phyloP scores from a whole-genome alignment of 495 filamentous ascomycete species.

The Geopyxis carbonaria region DNA sequence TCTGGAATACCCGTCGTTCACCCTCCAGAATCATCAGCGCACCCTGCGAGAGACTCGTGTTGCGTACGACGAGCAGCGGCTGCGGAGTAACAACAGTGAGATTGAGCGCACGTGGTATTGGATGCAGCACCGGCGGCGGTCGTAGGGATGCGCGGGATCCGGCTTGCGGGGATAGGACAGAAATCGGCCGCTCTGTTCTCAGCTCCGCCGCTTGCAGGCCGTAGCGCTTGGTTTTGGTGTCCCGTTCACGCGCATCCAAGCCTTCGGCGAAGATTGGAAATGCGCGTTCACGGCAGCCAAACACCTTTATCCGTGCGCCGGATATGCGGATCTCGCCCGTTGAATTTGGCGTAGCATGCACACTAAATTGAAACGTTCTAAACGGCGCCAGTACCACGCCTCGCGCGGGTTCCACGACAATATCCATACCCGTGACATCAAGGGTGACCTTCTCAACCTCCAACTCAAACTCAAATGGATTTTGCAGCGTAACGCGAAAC shows the following conservation, averaged over 20 bases:
- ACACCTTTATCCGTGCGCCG: slow-evolving; percentile 63
- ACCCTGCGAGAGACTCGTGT: slow-evolving; percentile 61
- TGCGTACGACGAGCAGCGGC: slow-evolving; percentile 57
- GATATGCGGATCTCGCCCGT: slow-evolving; percentile 54
- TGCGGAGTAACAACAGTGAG: slow-evolving; percentile 62
- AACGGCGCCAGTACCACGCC: slow-evolving; percentile 58
- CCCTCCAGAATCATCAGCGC: slow-evolving; percentile 86
- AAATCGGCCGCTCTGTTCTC: slow-evolving; percentile 37
- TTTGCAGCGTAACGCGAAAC: slow-evolving; percentile 73
- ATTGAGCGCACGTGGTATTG: slow-evolving; percentile 32
- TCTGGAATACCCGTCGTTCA: slow-evolving; percentile 55
- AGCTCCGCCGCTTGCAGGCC: slow-evolving; percentile 45
- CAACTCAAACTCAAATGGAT: slow-evolving; percentile 82
- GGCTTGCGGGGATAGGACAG: slow-evolving; percentile 27
- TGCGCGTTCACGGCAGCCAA: slow-evolving; percentile 58
- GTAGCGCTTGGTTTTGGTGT: slow-evolving; percentile 56
- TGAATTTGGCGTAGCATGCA: slow-evolving; percentile 48
- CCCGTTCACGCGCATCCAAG: slow-evolving; percentile 52
- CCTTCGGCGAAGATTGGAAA: slow-evolving; percentile 65
- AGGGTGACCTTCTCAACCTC: slow-evolving; percentile 71
- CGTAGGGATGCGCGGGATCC: slow-evolving; percentile 10
- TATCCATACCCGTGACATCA: slow-evolving; percentile 49
- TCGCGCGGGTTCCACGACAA: slow-evolving; percentile 47
- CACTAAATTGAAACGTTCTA: slow-evolving; percentile 56
- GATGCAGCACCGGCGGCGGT: slow-evolving; percentile 15